Percentiles rank a stretch among this genome's conserved stretches.
phyloP scores from a whole-genome alignment of 2,329 filamentous ascomycete species.

The Albifimbria verrucaria region DNA sequence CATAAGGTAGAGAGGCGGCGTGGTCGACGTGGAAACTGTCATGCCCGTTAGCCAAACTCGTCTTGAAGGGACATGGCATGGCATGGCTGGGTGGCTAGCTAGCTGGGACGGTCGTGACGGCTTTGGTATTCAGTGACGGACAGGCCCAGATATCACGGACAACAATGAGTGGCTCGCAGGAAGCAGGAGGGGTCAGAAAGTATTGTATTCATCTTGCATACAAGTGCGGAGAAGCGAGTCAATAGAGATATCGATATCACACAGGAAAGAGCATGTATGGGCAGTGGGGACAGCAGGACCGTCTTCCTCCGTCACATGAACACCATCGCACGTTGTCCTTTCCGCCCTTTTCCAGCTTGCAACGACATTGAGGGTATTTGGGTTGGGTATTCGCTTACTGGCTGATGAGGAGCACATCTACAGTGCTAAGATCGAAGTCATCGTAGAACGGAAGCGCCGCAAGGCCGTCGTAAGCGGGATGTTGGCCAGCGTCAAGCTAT shows the following conservation, averaged over 20 bases:
- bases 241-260: constrained; percentile 21
- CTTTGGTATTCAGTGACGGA: constrained; percentile 1
- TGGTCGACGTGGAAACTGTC: constrained; percentile 95
- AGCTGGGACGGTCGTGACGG: constrained; percentile 1
- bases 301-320: constrained; percentile 20
- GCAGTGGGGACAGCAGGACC: constrained; percentile 7
- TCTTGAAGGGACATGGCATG: constrained; percentile 4
- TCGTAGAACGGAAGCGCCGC: constrained; percentile 95
- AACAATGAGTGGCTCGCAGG: constrained; percentile 20
- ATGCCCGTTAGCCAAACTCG: constrained; percentile 19
- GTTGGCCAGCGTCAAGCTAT: constrained; percentile 93
- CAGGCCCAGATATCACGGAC: constrained; percentile 2
- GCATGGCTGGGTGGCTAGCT: too few species aligned
- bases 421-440: constrained; percentile 94
- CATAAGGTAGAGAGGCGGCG: constrained; percentile 96
- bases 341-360: constrained; percentile 23
- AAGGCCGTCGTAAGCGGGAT: constrained; percentile 92
- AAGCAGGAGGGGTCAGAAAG: constrained; percentile 21
- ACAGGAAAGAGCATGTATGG: constrained; percentile 11
- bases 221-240: constrained; percentile 9
- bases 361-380: constrained; percentile 10
- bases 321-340: constrained; percentile 20
- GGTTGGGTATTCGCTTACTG: constrained; percentile 67
- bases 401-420: constrained; percentile 96
- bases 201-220: constrained; percentile 39